A percentile compares a stretch with the other conserved stretches of the same genome.
Evolutionary conservation across 495 filamentous ascomycete genomes (phyloP).

Genomic region (Xylaria bambusicola): DNA sequence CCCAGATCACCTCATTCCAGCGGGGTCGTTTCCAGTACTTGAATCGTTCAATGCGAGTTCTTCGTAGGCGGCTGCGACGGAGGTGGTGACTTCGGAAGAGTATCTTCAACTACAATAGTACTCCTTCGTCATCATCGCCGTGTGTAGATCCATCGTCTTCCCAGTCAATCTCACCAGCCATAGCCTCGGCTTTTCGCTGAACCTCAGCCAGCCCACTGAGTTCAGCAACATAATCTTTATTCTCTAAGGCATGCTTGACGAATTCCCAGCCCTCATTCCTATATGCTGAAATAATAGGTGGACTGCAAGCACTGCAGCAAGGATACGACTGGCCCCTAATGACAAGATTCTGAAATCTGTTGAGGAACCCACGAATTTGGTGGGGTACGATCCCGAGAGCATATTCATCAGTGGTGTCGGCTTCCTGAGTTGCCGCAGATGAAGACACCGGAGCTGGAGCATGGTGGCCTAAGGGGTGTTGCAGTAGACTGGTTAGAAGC

Average conservation of each 20-base stretch:
- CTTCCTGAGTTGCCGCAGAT: constrained; percentile 47
- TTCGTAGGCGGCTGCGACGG: constrained; percentile 24
- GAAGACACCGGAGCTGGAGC: constrained; percentile 54
- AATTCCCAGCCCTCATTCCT: constrained; percentile 79
- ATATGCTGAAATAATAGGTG: constrained; percentile 72
- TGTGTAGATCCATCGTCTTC: constrained; percentile 42
- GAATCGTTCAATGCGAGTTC: constrained; percentile 25
- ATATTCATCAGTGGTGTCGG: constrained; percentile 59
- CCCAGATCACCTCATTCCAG: constrained; percentile 27
- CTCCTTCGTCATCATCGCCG: constrained; percentile 49
- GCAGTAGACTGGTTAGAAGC: constrained; percentile 80
- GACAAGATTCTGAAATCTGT: constrained; percentile 78
- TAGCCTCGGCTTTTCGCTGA: constrained; percentile 72
- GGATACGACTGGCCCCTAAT: constrained; percentile 82
- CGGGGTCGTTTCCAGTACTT: constrained; percentile 30
- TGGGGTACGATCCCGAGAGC: constrained; percentile 89
- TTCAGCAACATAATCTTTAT: constrained; percentile 85
- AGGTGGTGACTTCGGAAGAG: constrained; percentile 20
- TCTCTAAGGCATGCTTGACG: constrained; percentile 80
- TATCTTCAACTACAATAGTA: constrained; percentile 32
- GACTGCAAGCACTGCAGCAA: constrained; percentile 90
- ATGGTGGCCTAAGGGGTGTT: constrained; percentile 70
- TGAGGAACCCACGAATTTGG: constrained; percentile 89
- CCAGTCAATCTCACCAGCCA: constrained; percentile 47
- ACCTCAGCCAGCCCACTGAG: constrained; percentile 90